Evolutionary conservation across 2,329 filamentous ascomycete genomes (phyloP).

Genomic region (Gaeumannomyces sp.): DNA sequence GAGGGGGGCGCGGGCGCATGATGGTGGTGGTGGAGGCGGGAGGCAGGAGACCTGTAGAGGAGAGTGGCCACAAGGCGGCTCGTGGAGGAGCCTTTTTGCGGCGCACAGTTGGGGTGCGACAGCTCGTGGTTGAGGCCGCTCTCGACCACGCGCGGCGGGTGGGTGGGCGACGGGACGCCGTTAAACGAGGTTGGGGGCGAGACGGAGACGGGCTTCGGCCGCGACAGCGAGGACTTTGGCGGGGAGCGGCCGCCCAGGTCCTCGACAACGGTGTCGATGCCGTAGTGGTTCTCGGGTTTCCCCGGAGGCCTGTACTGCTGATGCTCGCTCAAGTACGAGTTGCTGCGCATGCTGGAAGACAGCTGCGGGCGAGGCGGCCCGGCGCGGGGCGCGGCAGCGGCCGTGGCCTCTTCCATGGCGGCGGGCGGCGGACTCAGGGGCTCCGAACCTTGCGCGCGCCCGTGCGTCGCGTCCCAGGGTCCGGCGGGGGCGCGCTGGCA

Average conservation of each 20-base stretch:
- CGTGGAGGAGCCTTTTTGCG: slow-evolving; percentile 35
- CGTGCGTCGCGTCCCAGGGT: not conserved
- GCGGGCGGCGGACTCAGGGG: not conserved
- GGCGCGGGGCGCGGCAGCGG: slow-evolving; percentile 16
- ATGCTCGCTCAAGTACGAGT: slow-evolving; percentile 56
- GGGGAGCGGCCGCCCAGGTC: slow-evolving; percentile 32
- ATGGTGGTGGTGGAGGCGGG: slow-evolving; percentile 14
- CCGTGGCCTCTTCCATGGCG: not conserved
- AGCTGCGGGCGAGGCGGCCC: slow-evolving; percentile 39
- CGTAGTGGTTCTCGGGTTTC: slow-evolving; percentile 49
- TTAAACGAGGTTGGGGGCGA: slow-evolving; percentile 36
- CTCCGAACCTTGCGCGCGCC: too few species aligned
- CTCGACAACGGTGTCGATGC: slow-evolving; percentile 61
- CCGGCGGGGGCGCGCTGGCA: not conserved
- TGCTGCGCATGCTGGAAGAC: slow-evolving; percentile 47
- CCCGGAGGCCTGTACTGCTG: slow-evolving; percentile 56
- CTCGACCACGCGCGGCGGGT: slow-evolving; percentile 55
- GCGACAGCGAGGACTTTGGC: slow-evolving; percentile 31
- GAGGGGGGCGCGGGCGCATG: not conserved
- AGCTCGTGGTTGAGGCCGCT: slow-evolving; percentile 56
- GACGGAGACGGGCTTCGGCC: slow-evolving; percentile 27
- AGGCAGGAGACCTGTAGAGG: slow-evolving; percentile 48
- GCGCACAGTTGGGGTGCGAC: slow-evolving; percentile 58
- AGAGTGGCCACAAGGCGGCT: slow-evolving; percentile 55
- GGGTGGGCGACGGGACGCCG: slow-evolving; percentile 53